Evolutionary conservation across 345 rosid species (phyloP), one percentile per base, ranked within the genome.

Genomic region (Camelina hispida): DNA sequence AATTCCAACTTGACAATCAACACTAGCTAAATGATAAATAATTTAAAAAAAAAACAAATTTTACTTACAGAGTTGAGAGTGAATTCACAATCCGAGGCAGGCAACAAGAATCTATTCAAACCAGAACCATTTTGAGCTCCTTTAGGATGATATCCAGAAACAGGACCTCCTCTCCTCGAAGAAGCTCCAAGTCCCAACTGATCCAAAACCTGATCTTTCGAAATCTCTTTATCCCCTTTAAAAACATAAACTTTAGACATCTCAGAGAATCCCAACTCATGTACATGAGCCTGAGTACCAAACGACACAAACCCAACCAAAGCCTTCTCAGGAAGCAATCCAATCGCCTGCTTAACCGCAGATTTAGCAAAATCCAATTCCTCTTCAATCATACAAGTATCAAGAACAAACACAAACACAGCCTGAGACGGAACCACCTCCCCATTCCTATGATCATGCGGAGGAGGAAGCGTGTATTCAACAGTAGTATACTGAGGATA

Each of bases 221-320:
- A 78, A 50, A 86, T 75, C 77, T 90, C 94, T 76, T 86, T 90
- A 40, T 56, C 81, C 0, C 98, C 96, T 51, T 88, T 84, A 28
- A 93, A 90, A 18, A 90, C 89, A 68, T 83, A 93, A 42, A 88
- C 94, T 77, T 93, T 90, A 6, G 94, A 84, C 88, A 93, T 75
- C 52, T 93, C 94, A 1, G 88, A 81, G 82, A 87, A 90, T 10
- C 96, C 96, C 79, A 93, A 73, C 59, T 93, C 97, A 72, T 90
- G 91, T 20, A 88, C 96, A 78, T 93, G 97, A 54, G 89, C 90
- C 64, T 90, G 98, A 14, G 91, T 92, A 76, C 96, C 97, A 46
- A 83, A 92, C 1, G 96, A 80, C 1, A 92, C 93, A 7, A 92
- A 88, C 11, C 97, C 97, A 8, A 92, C 97, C 48, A 92, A 86